Percentiles rank a stretch among this genome's conserved stretches.
Evolutionary conservation across 495 filamentous ascomycete species (phyloP).

Genomic region (Xylaria cubensis): DNA sequence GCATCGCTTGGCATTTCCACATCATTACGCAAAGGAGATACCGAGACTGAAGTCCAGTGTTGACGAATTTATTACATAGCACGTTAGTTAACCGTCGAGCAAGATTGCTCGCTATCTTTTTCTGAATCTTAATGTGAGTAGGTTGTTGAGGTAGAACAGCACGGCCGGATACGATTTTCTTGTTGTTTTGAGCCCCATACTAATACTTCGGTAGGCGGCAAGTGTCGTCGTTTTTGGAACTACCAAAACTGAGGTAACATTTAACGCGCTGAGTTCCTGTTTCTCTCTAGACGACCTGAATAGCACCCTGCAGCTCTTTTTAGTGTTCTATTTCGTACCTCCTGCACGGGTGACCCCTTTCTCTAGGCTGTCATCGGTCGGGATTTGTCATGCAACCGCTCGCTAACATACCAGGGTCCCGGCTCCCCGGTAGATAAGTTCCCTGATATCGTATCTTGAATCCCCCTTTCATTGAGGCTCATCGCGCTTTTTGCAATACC

Average conservation of each 20-base stretch:
- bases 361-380: neutral
- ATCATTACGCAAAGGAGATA: neutral
- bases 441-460: neutral
- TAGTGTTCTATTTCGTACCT: neutral
- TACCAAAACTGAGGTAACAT: neutral
- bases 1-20: neutral
- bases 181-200: too few species aligned
- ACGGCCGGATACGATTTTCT: too few species aligned
- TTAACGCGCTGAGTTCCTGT: neutral
- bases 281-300: neutral
- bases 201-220: too few species aligned
- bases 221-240: too few species aligned
- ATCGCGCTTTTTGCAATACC: neutral
- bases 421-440: neutral
- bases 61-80: too few species aligned
- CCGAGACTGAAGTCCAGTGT: too few species aligned
- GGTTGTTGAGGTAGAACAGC: too few species aligned
- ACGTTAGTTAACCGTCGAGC: too few species aligned
- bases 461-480: neutral
- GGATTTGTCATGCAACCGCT: constrained; percentile 12
- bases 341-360: neutral
- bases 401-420: neutral
- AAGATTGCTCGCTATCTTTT: too few species aligned
- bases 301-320: constrained; percentile 5
- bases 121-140: too few species aligned